Conservation (phyloP, 2,329 filamentous ascomycete genomes). For the Phyllosticta ampelicida region DNA sequence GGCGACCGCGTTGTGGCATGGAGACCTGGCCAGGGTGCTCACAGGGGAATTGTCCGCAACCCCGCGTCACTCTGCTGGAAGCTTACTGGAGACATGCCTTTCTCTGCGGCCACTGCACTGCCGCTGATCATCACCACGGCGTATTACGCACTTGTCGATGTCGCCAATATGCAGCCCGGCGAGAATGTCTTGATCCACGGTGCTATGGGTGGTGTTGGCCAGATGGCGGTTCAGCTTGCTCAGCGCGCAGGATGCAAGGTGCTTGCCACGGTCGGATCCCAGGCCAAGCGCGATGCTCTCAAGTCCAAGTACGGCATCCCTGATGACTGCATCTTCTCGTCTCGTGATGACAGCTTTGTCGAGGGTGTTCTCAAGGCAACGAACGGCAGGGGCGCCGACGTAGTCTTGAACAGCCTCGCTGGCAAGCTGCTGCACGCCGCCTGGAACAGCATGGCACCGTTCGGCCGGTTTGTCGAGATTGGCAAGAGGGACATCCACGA, state of each 20-base stretch:
- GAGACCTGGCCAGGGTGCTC: neutral
- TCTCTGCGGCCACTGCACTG: conserved; percentile 11
- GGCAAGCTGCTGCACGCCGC: conserved; percentile 22
- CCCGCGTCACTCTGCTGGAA: neutral
- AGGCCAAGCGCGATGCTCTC: conserved; percentile 17
- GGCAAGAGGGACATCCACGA: conserved; percentile 13
- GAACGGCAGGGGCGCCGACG: conserved; percentile 23
- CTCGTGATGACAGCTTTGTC: conserved; percentile 18
- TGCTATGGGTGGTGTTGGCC: conserved; percentile 20
- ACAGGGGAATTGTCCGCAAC: neutral
- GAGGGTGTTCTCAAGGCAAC: conserved; percentile 18
- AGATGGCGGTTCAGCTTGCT: conserved; percentile 21
- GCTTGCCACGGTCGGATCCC: conserved; percentile 18
- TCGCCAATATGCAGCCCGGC: conserved; percentile 20
- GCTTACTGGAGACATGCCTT: neutral
- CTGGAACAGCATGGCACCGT: conserved; percentile 35
- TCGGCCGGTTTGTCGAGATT: conserved; percentile 18
- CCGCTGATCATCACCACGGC: conserved; percentile 13
- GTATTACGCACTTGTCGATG: conserved; percentile 20
- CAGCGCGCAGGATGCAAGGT: conserved; percentile 16
- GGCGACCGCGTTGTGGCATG: conserved; percentile 10
- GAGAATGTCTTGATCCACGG: conserved; percentile 24
- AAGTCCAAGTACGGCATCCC: conserved; percentile 15
- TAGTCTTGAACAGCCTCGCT: conserved; percentile 21
- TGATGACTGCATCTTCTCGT: conserved; percentile 22